These are phyloP conservation scores for Geotrichum restrictum DNA, from an alignment of 1,139 yeast genomes.

Conservation along the genomic window DNA sequence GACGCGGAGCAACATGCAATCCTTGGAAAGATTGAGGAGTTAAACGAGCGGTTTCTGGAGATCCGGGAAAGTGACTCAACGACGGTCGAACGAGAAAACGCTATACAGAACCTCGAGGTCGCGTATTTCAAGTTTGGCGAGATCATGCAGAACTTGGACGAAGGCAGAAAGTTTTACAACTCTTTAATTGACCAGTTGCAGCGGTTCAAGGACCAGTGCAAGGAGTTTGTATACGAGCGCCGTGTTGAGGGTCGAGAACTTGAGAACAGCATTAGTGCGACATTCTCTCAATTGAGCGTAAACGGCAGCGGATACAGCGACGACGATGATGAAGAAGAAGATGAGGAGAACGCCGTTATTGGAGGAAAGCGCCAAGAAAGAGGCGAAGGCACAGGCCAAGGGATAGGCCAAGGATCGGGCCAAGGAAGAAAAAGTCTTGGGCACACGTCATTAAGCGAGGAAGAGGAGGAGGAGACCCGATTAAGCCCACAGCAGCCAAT, in stretches of 20 bases:
- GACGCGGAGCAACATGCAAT: slow-evolving; percentile 44
- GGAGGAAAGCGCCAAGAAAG: slow-evolving; percentile 1
- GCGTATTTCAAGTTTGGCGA: slow-evolving; percentile 55
- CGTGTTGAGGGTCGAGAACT: slow-evolving; percentile 53
- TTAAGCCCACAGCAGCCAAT: slow-evolving; percentile 3
- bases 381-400: no score
- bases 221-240: slow-evolving; percentile 51
- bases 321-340: not conserved
- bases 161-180: slow-evolving; percentile 68
- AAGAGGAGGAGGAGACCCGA: not conserved
- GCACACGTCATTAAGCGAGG: not conserved
- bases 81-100: slow-evolving; percentile 44
- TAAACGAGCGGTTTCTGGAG: slow-evolving; percentile 42
- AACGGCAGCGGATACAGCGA: not conserved
- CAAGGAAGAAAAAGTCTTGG: not conserved
- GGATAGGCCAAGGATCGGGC: no score
- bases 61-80: slow-evolving; percentile 34
- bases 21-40: slow-evolving; percentile 45
- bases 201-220: slow-evolving; percentile 50
- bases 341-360: not conserved
- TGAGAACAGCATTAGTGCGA: slow-evolving; percentile 34
- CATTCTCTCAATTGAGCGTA: slow-evolving; percentile 12
- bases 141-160: slow-evolving; percentile 56
- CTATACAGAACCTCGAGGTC: slow-evolving; percentile 53
- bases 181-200: slow-evolving; percentile 54